Evolutionary conservation across 768 basidiomycete genomes (phyloP), one percentile per base, ranked within the genome.

Genomic region (Russula emetica): DNA sequence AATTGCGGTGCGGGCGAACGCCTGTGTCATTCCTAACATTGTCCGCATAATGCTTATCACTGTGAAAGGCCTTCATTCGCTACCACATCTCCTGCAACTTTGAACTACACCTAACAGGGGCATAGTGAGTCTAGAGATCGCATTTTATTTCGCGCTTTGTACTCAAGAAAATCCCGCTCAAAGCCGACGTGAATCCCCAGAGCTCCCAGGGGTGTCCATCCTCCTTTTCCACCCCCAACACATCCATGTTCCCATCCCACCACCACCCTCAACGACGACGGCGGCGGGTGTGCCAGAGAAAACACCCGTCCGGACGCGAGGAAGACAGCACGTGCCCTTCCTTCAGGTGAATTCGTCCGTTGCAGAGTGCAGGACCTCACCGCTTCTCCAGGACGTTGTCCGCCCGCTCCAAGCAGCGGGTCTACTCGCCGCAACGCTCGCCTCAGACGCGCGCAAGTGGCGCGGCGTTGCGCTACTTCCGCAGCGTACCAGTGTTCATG

Each of bases 391-490:
- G 16, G 75, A 76, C 52, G 71, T 85, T 5, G 60, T 83, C 14
- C 78, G 75, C 1, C 70, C 74, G 5, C 76, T 88, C 5, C 70
- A 75, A 50, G 70, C 76, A 24, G 74, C 76, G 1, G 84, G 83
- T 0, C 69, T 87, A 5, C 66, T 84, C 22, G 80, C 77, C 0
- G 74, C 75, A 2, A 71, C 76, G 1, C 67, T 80, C 22, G 44
- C 70, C 2, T 60, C 50, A 2, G 76, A 75, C 7, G 49, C 70
- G 0, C 73, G 69, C 7, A 76, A 74, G 60, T 87, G 84, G 83
- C 72, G 78, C 30, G 86, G 86, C 16, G 67, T 87, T 7, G 70
- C 82, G 6, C 76, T 82, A 10, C 57, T 85, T 47, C 85, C 85
- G 2, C 70, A 73, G 52, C 69, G 69, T 50, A 64, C 30, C n/a